Conservation (phyloP, 2,329 filamentous ascomycete species). For the Incumbomyces lentus region DNA sequence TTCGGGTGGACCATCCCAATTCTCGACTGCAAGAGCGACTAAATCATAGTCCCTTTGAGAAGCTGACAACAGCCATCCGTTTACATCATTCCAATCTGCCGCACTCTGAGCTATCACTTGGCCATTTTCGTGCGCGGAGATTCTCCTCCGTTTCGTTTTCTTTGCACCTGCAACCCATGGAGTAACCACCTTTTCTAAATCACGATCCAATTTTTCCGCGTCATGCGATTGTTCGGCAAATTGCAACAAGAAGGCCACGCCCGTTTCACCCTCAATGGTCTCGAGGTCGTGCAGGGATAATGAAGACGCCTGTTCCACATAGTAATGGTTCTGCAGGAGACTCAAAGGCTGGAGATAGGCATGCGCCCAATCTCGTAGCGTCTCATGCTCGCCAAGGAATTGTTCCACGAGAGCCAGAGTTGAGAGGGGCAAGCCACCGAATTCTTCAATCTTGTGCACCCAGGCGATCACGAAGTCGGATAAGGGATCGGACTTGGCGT, state of each 20-base stretch:
- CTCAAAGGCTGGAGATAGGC: conserved; percentile 49
- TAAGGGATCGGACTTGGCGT: conserved; percentile 38
- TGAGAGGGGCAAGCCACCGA: conserved; percentile 48
- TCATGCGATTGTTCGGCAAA: conserved; percentile 28
- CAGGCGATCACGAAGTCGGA: conserved; percentile 51
- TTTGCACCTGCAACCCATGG: conserved; percentile 54
- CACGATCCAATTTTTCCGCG: conserved; percentile 37
- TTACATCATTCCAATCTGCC: conserved; percentile 46
- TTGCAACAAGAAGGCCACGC: conserved; percentile 44
- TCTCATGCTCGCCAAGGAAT: conserved; percentile 44
- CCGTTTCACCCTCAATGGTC: conserved; percentile 39
- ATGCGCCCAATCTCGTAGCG: conserved; percentile 49
- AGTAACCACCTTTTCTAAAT: conserved; percentile 48
- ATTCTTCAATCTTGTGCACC: conserved; percentile 47
- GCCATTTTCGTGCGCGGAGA: conserved; percentile 25
- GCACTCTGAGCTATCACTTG: conserved; percentile 17
- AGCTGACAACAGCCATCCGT: conserved; percentile 48
- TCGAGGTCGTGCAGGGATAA: conserved; percentile 44
- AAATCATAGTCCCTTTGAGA: conserved; percentile 41
- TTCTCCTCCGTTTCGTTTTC: conserved; percentile 43
- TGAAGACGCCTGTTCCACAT: conserved; percentile 37
- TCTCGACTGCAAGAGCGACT: conserved; percentile 40
- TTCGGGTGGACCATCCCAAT: conserved; percentile 52
- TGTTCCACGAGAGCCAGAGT: conserved; percentile 47
- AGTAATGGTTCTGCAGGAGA: conserved; percentile 53